These are phyloP conservation scores for Buddleja alternifolia DNA, from an alignment of 257 asterid genomes.

Conservation along the genomic window DNA sequence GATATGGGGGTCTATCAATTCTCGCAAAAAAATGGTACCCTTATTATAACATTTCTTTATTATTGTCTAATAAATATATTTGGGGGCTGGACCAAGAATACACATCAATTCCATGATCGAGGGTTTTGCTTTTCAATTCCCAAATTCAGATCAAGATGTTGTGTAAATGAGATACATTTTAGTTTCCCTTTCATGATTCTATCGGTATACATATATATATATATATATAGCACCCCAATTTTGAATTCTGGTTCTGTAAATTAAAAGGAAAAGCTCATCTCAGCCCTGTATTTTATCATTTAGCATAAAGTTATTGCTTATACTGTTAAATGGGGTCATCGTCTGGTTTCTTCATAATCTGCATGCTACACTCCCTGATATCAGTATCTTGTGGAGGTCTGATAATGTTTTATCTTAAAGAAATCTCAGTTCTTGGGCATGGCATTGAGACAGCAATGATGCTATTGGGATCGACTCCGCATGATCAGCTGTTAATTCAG, in stretches of 20 bases:
- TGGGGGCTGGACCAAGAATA: neutral
- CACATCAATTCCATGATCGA: constrained; percentile 24
- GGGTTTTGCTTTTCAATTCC: constrained; percentile 26
- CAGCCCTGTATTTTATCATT: neutral
- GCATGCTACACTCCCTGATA: constrained; percentile 55
- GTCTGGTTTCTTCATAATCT: constrained; percentile 54
- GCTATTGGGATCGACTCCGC: constrained; percentile 70
- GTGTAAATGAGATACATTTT: constrained; percentile 7
- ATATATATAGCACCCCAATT: neutral
- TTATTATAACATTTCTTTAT: neutral
- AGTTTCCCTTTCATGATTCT: neutral
- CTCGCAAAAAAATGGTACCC: constrained; percentile 9
- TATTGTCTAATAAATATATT: neutral
- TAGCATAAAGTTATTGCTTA: neutral
- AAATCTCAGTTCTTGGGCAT: constrained; percentile 59
- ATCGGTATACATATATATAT: neutral
- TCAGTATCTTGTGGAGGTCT: constrained; percentile 51
- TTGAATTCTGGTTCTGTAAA: neutral
- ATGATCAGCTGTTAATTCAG: constrained; percentile 54
- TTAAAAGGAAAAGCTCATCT: neutral
- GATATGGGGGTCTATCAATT: constrained; percentile 25
- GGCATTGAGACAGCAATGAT: constrained; percentile 57
- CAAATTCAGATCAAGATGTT: constrained; percentile 30
- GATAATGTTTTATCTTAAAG: constrained; percentile 64
- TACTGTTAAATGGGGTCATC: constrained; percentile 46